A percentile compares a stretch with the other conserved stretches of the same genome.
Evolutionary conservation across 345 rosid species (phyloP).

Genomic region (Durio zibethinus): DNA sequence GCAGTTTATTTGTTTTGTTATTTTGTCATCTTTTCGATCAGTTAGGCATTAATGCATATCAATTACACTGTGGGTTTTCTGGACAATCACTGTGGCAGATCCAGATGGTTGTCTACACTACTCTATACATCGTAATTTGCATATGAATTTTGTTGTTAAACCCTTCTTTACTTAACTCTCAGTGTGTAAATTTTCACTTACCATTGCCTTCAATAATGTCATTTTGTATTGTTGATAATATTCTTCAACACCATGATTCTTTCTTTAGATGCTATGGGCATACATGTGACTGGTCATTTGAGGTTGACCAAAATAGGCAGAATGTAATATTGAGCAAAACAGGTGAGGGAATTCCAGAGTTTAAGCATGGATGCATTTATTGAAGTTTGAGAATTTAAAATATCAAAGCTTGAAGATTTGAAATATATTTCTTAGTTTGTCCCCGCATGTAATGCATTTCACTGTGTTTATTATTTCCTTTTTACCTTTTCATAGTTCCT

Average conservation of each 20-base stretch:
- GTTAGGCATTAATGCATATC: not conserved
- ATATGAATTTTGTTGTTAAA: not conserved
- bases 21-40: not conserved
- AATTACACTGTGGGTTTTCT: not conserved
- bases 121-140: not conserved
- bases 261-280: not conserved
- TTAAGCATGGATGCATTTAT: constrained; percentile 2
- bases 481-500: not conserved
- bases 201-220: not conserved
- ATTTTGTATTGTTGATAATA: not conserved
- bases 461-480: not conserved
- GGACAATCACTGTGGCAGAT: not conserved
- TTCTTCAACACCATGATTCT: not conserved
- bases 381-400: not conserved
- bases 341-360: not conserved
- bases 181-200: not conserved
- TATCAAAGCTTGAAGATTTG: not conserved
- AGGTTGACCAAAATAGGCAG: not conserved
- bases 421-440: not conserved
- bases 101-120: not conserved
- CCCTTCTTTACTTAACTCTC: not conserved
- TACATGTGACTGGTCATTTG: not conserved
- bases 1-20: not conserved
- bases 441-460: not conserved
- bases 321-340: not conserved